These are phyloP conservation scores for Ustilago tritici DNA, from an alignment of 1,284 basidiomycete species.

Conservation along the genomic window DNA sequence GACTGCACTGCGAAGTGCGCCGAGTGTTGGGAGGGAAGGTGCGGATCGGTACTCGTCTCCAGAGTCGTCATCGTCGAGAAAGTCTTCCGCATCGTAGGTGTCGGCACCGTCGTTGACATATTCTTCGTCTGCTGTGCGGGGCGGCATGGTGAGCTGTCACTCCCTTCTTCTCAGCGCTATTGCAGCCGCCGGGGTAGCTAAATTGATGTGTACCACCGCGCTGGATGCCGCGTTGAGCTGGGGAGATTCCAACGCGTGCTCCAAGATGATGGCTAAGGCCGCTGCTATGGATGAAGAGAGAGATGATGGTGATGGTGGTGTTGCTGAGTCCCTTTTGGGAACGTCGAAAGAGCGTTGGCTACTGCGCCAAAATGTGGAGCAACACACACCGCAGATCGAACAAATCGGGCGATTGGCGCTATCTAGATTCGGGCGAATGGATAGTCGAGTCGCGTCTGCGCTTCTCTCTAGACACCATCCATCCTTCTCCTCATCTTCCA, in stretches of 20 bases:
- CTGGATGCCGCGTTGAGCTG: neutral
- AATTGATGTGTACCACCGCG: neutral
- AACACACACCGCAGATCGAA: slow-evolving; percentile 7
- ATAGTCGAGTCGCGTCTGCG: slow-evolving; percentile 23
- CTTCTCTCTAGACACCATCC: slow-evolving; percentile 9
- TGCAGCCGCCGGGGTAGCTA: neutral
- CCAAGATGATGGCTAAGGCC: neutral
- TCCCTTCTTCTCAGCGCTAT: neutral
- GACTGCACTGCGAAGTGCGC: slow-evolving; percentile 16
- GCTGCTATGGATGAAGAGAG: neutral
- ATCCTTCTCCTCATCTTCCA: neutral
- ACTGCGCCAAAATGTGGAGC: slow-evolving; percentile 26
- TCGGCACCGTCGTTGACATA: slow-evolving; percentile 48
- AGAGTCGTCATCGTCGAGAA: slow-evolving; percentile 52
- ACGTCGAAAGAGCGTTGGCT: slow-evolving; percentile 7
- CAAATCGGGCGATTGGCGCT: neutral
- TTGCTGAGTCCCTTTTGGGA: slow-evolving; percentile 8
- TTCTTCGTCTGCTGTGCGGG: slow-evolving; percentile 46
- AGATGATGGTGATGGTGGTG: slow-evolving; percentile 1
- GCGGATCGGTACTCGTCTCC: slow-evolving; percentile 53
- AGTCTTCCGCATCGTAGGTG: slow-evolving; percentile 51
- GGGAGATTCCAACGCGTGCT: neutral
- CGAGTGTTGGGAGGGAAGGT: slow-evolving; percentile 39
- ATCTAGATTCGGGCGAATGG: neutral
- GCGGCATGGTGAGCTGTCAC: slow-evolving; percentile 28